phyloP scores from a whole-genome alignment of 495 filamentous ascomycete genomes.

The Hypoxylon perforatum region DNA sequence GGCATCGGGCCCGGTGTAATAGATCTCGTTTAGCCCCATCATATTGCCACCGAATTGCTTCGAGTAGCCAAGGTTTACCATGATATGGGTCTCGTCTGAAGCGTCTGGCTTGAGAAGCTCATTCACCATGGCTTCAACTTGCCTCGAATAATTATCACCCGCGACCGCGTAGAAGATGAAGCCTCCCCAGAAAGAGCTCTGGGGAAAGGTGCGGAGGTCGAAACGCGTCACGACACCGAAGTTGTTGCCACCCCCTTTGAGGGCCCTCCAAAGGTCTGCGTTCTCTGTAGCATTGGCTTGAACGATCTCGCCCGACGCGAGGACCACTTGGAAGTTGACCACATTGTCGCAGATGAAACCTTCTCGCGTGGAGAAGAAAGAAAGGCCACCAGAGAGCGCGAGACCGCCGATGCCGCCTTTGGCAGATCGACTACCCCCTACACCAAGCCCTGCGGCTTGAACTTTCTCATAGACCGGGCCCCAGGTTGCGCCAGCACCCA shows the following conservation, averaged over 20 bases:
- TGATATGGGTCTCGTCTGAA: not conserved
- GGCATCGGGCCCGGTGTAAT: not conserved
- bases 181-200: constrained; percentile 4
- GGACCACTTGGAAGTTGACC: constrained; percentile 54
- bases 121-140: not conserved
- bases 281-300: constrained; percentile 54
- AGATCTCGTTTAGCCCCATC: not conserved
- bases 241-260: constrained; percentile 55
- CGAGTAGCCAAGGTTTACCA: not conserved
- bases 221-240: constrained; percentile 21
- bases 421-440: not conserved
- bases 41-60: not conserved
- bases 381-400: not conserved
- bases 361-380: constrained; percentile 15
- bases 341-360: not conserved
- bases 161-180: not conserved
- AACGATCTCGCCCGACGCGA: constrained; percentile 57
- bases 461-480: constrained; percentile 8
- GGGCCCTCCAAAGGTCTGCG: constrained; percentile 65
- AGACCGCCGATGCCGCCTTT: constrained; percentile 4
- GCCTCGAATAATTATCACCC: not conserved
- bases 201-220: constrained; percentile 10
- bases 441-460: not conserved
- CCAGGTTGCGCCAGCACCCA: constrained; percentile 16
- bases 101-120: constrained; percentile 2